Evolutionary conservation across 2,329 filamentous ascomycete genomes (phyloP), one percentile per base, ranked within the genome.

Genomic region (Bisporella sp.): DNA sequence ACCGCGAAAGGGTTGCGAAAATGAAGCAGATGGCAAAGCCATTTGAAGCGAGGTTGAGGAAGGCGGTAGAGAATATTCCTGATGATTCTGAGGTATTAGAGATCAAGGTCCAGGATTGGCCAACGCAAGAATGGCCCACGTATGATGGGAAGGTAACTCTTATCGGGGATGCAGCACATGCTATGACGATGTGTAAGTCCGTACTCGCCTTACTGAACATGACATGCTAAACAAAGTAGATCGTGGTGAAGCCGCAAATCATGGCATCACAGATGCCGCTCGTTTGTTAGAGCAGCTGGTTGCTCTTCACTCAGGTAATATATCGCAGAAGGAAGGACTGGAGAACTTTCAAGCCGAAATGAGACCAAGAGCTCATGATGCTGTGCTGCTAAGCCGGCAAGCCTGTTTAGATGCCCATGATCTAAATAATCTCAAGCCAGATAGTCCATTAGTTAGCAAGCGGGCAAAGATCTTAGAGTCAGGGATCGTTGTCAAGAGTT

Each of bases 171-270:
- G 73, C 78, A 0, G 68, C 78, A 3, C 78, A 82, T 60, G 70
- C 74, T 0, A 81, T 81, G 77, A 73, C 74, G 0, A 81, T 81
- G 77, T 81, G 76, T 81, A 70, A 63, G 75, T 39, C 41, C 9
- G 39, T 30, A 46, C 28, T 6, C 8, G 41, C 29, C 28, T 29
- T 21, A 13, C 13, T 31, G 13, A 13, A 7, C 11, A 21, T 21
- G 13, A 13, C 5, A 7, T 5, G 6, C n/a, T 35, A 41, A 28
- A 5, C 1, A 40, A 33, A 21, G 11, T 7, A 81, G 77, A 76
- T 57, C 71, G 78, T 9, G 78, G 78, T 3, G 78, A 81, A 62
- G 77, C 75, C 1, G 76, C 75, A 5, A 81, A 81, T 54, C 76
- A 80, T 47, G 76, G 73, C 3, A 75, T 81, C 35, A 61, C 73